Evolutionary conservation across 2,329 filamentous ascomycete species (phyloP), one percentile per base, ranked within the genome.

Genomic region (Microdochium nivale): DNA sequence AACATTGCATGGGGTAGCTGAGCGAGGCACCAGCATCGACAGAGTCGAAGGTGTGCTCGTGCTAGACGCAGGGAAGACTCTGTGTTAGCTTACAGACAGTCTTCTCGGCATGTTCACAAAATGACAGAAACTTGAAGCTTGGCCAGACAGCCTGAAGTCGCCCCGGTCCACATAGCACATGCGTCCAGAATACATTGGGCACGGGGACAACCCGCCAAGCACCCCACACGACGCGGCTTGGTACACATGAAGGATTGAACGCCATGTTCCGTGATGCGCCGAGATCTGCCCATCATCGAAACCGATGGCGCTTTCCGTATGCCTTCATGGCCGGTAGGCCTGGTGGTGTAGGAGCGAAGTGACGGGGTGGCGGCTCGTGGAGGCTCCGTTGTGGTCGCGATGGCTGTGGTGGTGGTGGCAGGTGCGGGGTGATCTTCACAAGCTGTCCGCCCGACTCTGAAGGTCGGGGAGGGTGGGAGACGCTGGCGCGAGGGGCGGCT

Each of bases 1-100:
- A 99, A 79, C 94, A 99, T 84, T 99, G 94, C 90, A 95, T 95
- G 66, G 94, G 94, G 80, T 72, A 96, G 70, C 94, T 99, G 69
- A 79, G 70, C 64, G 94, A 97, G 67, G 94, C 92, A 77, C 94
- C 95, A 74, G 95, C 91, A 80, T 96, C 90, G 80, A 86, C 90
- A 76, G 84, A 87, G 64, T 96, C 90, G 83, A 97, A 97, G 74
- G 74, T 75, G 63, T 76, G 74, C 67, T 87, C 80, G 73, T 87
- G 83, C 80, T 88, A 30, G 63, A n/a, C 19, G 47, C 32, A 35
- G 50, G 51, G 33, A 25, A 25, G 53, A 23, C 37, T 21, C 21
- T 5, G 24, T 44, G 49, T 57, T 53, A 56, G 54, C 51, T 19
- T 43, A 8, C 49, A 14, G 50, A 23, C n/a, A 33, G 25, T 50